Evolutionary conservation across 2,329 filamentous ascomycete genomes (phyloP).

Genomic region (Alternaria sp.): DNA sequence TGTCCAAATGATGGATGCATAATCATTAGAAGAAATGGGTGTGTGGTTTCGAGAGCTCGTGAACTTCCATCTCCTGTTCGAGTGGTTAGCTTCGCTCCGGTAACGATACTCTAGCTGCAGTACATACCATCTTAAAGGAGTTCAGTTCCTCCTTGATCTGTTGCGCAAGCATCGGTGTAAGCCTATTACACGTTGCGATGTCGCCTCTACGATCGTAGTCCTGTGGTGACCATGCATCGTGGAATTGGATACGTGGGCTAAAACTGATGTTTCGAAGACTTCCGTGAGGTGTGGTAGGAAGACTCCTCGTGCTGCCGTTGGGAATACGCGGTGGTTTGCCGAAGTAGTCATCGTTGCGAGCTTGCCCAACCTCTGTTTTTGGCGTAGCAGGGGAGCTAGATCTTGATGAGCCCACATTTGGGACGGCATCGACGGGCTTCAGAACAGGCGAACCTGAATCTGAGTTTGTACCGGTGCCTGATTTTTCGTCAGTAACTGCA

Average conservation of each 20-base stretch:
- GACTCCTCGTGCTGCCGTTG: constrained; percentile 77
- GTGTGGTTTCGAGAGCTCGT: constrained; percentile 98
- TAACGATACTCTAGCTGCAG: too few species aligned
- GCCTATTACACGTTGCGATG: constrained; percentile 94
- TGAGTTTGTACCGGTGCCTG: constrained; percentile 61
- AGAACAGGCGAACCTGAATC: constrained; percentile 73
- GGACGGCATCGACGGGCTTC: constrained; percentile 66
- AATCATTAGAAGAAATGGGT: constrained; percentile 95
- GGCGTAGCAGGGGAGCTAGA: constrained; percentile 90
- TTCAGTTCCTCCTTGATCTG: constrained; percentile 99
- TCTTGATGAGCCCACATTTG: constrained; percentile 76
- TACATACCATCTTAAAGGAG: constrained; percentile 94
- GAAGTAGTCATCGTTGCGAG: constrained; percentile 83
- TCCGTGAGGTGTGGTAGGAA: constrained; percentile 77
- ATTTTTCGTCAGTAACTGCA: constrained; percentile 19
- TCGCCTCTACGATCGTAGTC: constrained; percentile 97
- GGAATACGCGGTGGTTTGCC: constrained; percentile 73
- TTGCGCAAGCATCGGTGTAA: constrained; percentile 95
- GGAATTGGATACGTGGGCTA: constrained; percentile 90
- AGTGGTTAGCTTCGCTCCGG: constrained; percentile 49
- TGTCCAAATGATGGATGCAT: constrained; percentile 50
- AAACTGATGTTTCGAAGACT: constrained; percentile 71
- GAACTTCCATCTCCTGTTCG: constrained; percentile 97
- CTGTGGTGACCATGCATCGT: constrained; percentile 93
- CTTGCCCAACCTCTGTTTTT: constrained; percentile 65